A percentile compares a stretch with the other conserved stretches of the same genome.
These are phyloP conservation scores for Imleria badia DNA, from an alignment of 768 basidiomycete species.

Conservation along the genomic window DNA sequence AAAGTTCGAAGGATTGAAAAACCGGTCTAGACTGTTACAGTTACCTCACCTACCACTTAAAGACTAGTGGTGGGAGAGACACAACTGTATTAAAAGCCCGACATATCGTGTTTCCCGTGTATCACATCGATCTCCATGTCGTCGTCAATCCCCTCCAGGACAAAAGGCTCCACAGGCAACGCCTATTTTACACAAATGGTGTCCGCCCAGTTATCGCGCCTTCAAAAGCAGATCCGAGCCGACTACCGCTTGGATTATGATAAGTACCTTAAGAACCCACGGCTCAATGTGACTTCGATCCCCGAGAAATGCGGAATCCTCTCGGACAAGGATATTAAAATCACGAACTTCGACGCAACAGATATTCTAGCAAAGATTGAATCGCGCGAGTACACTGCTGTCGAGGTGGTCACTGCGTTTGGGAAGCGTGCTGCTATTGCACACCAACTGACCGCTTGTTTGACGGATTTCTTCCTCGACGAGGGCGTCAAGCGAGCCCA, in stretches of 20 bases:
- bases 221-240: slow-evolving; percentile 26
- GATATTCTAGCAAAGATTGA: slow-evolving; percentile 30
- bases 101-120: background rate
- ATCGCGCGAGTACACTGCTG: slow-evolving; percentile 33
- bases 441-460: slow-evolving; percentile 43
- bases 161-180: slow-evolving; percentile 23
- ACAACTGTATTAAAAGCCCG: no score
- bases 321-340: slow-evolving; percentile 29
- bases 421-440: slow-evolving; percentile 52
- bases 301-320: slow-evolving; percentile 34
- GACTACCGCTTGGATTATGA: slow-evolving; percentile 19
- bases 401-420: slow-evolving; percentile 43
- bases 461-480: slow-evolving; percentile 48
- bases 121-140: slow-evolving; percentile 12
- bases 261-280: slow-evolving; percentile 21
- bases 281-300: slow-evolving; percentile 34
- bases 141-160: slow-evolving; percentile 16
- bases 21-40: no score
- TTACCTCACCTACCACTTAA: no score
- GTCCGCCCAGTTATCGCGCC: slow-evolving; percentile 15
- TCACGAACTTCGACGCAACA: slow-evolving; percentile 39
- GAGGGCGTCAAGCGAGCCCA: slow-evolving; percentile 39
- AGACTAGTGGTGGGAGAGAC: no score
- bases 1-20: no score
- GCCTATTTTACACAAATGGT: slow-evolving; percentile 18